phyloP scores from a whole-genome alignment of 805 yeast genomes.

The Barnettozyma californica region DNA sequence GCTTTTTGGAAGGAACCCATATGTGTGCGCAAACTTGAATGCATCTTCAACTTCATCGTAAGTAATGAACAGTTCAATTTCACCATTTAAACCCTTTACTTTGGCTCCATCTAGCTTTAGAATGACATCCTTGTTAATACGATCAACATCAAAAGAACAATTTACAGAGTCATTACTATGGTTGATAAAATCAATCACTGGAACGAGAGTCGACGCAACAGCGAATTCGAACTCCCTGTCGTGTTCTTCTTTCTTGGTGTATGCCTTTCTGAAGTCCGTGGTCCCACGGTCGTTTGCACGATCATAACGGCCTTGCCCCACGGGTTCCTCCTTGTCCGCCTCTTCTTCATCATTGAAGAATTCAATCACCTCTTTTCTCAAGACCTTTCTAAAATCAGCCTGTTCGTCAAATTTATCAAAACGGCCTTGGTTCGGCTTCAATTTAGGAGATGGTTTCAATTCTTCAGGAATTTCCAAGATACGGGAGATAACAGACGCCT shows the following conservation, averaged over 20 bases:
- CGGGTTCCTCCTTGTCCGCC: slow-evolving; percentile 1
- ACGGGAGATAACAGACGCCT: slow-evolving; percentile 51
- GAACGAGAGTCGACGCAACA: slow-evolving; percentile 55
- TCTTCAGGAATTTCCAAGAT: slow-evolving; percentile 57
- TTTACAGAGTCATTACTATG: slow-evolving; percentile 43
- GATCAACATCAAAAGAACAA: slow-evolving; percentile 59
- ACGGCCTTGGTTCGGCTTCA: slow-evolving; percentile 5
- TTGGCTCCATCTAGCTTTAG: slow-evolving; percentile 26
- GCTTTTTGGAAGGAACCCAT: slow-evolving; percentile 42
- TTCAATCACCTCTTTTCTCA: slow-evolving; percentile 2
- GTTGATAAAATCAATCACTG: slow-evolving; percentile 63
- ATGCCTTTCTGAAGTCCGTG: slow-evolving; percentile 7
- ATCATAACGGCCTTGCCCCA: slow-evolving; percentile 6
- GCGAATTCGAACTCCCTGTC: slow-evolving; percentile 32
- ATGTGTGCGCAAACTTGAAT: slow-evolving; percentile 33
- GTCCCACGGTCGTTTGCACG: slow-evolving; percentile 2
- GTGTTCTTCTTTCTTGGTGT: slow-evolving; percentile 2
- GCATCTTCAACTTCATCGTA: slow-evolving; percentile 41
- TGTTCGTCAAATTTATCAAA: slow-evolving; percentile 6
- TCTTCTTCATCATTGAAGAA: slow-evolving; percentile 5
- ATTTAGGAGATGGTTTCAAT: background rate
- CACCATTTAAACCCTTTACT: slow-evolving; percentile 1
- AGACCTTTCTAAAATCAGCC: slow-evolving; percentile 1
- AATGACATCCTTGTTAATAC: slow-evolving; percentile 36
- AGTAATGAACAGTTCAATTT: slow-evolving; percentile 38